Evolutionary conservation across 495 filamentous ascomycete genomes (phyloP), one percentile per base, ranked within the genome.

Genomic region (Neurospora sp.): DNA sequence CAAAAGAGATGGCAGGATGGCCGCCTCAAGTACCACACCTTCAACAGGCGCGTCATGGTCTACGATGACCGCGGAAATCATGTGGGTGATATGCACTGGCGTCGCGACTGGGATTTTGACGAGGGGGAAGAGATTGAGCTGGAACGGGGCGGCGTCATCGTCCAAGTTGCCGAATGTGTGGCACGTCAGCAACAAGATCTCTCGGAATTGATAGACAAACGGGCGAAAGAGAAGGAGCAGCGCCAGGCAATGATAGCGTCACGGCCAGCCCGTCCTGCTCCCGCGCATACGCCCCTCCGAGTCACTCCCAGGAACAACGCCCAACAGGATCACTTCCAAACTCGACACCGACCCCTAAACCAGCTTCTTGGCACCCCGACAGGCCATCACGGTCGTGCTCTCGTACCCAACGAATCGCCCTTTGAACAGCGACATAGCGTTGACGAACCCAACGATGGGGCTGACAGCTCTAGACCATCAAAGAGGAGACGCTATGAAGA

Each of bases 1-100:
- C 89, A 91, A 70, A 98, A 98, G 81, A 84, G 92, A 68, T 98
- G 94, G 94, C 92, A 95, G 75, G 94, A 98, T 90, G 94, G 94
- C 53, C 89, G 90, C 65, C 86, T 97, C 40, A 89, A 90, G 70
- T 97, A 89, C 77, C 94, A 98, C 79, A 92, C 92, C 2, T 96
- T 96, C 86, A 98, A 98, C 82, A 93, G 90, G 75, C 89, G 94
- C 4, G 83, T 94, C 45, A 97, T 98, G 94, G 92, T 96, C 27
- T 95, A 95, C 76, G 94, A 98, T 78, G 89, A 89, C 17, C 82
- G 85, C 20, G 87, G 92, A 0, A 93, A 96, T 80, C 92, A 90
- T 74, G 85, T 97, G 38, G 94, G 94, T 9, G 94, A 98, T 77
- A 88, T 88, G 37, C 93, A 97, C 77, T 96, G 92, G 92, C 88